Evolutionary conservation across 768 basidiomycete genomes (phyloP).

Genomic region (Naganishia randhawae): DNA sequence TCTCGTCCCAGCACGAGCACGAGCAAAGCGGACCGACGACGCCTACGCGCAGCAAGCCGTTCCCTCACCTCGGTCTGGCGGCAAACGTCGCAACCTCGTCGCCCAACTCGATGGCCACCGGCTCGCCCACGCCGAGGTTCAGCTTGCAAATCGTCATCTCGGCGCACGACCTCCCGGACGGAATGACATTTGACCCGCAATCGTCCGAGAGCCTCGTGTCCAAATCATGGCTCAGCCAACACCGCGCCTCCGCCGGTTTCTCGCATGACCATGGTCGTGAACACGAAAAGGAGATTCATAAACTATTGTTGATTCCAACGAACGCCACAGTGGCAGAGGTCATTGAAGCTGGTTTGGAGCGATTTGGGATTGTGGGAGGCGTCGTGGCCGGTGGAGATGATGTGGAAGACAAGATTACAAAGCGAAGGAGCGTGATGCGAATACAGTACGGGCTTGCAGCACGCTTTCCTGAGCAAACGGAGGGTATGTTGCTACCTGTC

Average conservation of each 20-base stretch:
- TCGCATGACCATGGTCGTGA: conserved; percentile 33
- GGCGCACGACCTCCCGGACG: conserved; percentile 85
- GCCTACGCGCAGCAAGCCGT: conserved; percentile 17
- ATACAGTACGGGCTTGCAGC: conserved; percentile 79
- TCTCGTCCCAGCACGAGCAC: neutral
- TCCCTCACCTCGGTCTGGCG: neutral
- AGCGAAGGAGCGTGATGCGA: conserved; percentile 69
- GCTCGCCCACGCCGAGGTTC: conserved; percentile 77
- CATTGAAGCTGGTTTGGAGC: conserved; percentile 82
- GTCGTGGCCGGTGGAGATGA: conserved; percentile 98
- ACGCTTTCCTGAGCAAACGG: conserved; percentile 54
- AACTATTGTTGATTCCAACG: conserved; percentile 86
- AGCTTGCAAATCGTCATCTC: conserved; percentile 81
- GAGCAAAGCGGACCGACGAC: neutral
- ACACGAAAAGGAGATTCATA: conserved; percentile 58
- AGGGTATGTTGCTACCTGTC: conserved; percentile 57
- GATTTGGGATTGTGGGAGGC: conserved; percentile 93
- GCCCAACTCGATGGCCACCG: conserved; percentile 51
- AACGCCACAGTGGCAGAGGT: conserved; percentile 96
- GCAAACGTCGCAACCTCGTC: neutral
- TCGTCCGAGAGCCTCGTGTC: conserved; percentile 87
- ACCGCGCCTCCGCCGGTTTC: neutral
- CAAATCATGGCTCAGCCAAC: conserved; percentile 49
- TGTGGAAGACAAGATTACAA: conserved; percentile 83
- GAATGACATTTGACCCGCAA: conserved; percentile 86